A percentile compares a stretch with the other conserved stretches of the same genome.
These are phyloP conservation scores for Coemansia sp. DNA, from an alignment of 192 early-diverging fungal genomes.

Conservation along the genomic window DNA sequence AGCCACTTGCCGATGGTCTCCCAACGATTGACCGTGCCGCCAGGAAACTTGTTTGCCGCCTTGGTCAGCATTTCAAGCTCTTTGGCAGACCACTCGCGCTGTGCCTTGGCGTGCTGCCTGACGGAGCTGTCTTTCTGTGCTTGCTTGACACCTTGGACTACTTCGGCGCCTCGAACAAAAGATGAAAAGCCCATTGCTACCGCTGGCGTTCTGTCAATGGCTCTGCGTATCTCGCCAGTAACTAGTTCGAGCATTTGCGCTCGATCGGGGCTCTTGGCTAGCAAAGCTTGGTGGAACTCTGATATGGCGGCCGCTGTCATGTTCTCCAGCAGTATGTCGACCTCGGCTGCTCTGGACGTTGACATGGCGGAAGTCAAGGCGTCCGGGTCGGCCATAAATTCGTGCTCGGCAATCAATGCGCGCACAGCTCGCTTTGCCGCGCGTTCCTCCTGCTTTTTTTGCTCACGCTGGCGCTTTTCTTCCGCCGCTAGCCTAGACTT, in stretches of 20 bases:
- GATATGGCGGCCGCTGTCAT: slow-evolving; percentile 49
- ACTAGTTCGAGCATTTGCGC: background rate
- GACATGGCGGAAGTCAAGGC: slow-evolving; percentile 7
- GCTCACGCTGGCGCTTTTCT: slow-evolving; percentile 38
- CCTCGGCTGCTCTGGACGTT: slow-evolving; percentile 40
- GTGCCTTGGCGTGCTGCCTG: background rate
- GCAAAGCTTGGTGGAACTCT: slow-evolving; percentile 37
- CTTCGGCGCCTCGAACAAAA: slow-evolving; percentile 23
- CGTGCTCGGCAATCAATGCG: slow-evolving; percentile 54
- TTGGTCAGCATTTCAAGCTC: slow-evolving; percentile 77
- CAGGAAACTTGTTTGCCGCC: slow-evolving; percentile 79
- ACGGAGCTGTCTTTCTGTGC: background rate
- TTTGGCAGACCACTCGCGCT: slow-evolving; percentile 67
- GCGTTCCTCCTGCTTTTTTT: slow-evolving; percentile 49
- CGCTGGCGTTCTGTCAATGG: slow-evolving; percentile 13
- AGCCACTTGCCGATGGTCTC: slow-evolving; percentile 80
- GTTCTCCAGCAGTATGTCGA: slow-evolving; percentile 62
- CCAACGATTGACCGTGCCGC: slow-evolving; percentile 76
- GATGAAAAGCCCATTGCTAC: slow-evolving; percentile 22
- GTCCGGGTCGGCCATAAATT: slow-evolving; percentile 42
- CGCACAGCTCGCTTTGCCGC: slow-evolving; percentile 41
- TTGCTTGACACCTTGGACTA: slow-evolving; percentile 17
- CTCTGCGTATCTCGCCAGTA: background rate
- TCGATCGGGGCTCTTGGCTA: background rate
- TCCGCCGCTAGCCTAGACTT: slow-evolving; percentile 26